These are phyloP conservation scores for Nasturtium officinale DNA, from an alignment of 345 rosid species.

Conservation along the genomic window DNA sequence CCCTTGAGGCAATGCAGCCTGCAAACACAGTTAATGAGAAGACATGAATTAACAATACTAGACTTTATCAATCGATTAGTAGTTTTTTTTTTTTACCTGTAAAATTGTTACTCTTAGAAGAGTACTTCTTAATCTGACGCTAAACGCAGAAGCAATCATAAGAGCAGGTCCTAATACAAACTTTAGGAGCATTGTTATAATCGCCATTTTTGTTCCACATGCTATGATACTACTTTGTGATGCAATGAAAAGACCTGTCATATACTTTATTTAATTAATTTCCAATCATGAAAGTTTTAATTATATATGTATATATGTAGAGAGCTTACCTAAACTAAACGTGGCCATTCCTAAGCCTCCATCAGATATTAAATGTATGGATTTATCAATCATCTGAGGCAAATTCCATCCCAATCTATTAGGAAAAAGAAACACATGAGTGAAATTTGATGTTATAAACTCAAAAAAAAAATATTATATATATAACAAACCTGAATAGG, in stretches of 20 bases:
- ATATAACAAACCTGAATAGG: slow-evolving; percentile 2
- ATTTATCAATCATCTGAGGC: slow-evolving; percentile 67
- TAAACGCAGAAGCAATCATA: slow-evolving; percentile 66
- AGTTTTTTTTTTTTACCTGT: slow-evolving; percentile 51
- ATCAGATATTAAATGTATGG: slow-evolving; percentile 62
- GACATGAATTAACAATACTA: background rate
- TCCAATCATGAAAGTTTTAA: background rate
- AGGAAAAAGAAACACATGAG: background rate
- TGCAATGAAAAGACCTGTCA: slow-evolving; percentile 86
- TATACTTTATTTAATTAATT: background rate
- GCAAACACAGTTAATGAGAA: slow-evolving; percentile 28
- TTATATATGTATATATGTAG: background rate
- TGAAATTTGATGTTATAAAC: background rate
- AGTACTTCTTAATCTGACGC: slow-evolving; percentile 52
- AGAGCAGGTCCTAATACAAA: slow-evolving; percentile 70
- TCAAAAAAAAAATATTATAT: background rate
- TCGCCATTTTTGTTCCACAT: slow-evolving; percentile 65
- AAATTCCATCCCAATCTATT: slow-evolving; percentile 65
- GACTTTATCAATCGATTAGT: background rate
- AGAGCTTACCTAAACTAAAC: slow-evolving; percentile 80
- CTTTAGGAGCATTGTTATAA: slow-evolving; percentile 60
- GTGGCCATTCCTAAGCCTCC: slow-evolving; percentile 99
- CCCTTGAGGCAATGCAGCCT: slow-evolving; percentile 97
- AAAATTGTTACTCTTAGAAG: slow-evolving; percentile 61
- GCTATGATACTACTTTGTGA: slow-evolving; percentile 65